Base-by-base conservation (phyloP, 805 yeast genomes). In the Ogataea kodamae region DNA sequence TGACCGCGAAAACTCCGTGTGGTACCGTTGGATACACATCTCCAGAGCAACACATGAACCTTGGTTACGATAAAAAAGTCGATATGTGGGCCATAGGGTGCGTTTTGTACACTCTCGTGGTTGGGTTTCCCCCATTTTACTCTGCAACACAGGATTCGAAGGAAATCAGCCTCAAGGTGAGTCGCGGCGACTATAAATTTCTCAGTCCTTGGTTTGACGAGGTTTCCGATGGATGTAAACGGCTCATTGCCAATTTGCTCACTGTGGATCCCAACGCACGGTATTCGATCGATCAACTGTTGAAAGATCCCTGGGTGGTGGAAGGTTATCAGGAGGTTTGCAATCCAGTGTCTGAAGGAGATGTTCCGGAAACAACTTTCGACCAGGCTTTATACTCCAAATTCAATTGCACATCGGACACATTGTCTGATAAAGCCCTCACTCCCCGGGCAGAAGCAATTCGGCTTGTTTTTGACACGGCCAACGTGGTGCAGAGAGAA, bases 121-220 rank as follows among this genome's bases (percentile, higher is more conserved):
- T 84, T 55, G 87, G 87, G 0, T 79, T 80, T 50, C 86, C 87
- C 1, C 87, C 87, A 10, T 79, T 79, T 51, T 80, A 77, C 53
- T 90, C 85, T 47, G 83, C 79, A 41, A 55, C 54, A 27, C 61
- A 56, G 40, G 80, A 81, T 49, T 68, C 77, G 3, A 67, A 68
- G 42, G 67, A 65, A 30, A 63, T 84, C 28, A 78, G 88, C 4
- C 69, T 70, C 35, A 84, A 83, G 54, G 85, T 82, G 19, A 67
- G 82, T 9, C 67, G 67, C 28, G 94, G 92, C 21, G 79, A 82
- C 37, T 84, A 72, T 57, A 72, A 75, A n/a, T 84, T 82, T 54
- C 63, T 84, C 33, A 63, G 72, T 39, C 95, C 95, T 2, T 84
- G 95, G 95, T 84, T 92, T 86, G 92, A 83, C 58, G 94, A 84